Evolutionary conservation across 805 yeast genomes (phyloP), one percentile per base, ranked within the genome.

Genomic region (Metschnikowia borealis): DNA sequence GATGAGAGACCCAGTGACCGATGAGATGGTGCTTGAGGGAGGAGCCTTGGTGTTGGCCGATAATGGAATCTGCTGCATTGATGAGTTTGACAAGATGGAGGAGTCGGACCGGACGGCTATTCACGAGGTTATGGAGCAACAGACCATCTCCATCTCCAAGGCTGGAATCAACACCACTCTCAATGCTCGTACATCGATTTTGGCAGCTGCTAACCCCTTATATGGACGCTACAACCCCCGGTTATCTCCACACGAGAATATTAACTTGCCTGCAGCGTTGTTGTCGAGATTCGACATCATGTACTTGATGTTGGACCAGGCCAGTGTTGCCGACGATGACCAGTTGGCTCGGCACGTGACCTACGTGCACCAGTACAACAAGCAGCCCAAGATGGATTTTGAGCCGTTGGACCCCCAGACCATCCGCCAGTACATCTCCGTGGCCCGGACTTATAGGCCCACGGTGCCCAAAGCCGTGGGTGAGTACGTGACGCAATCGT

Each of bases 111-210:
- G 99, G 63, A 94, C 98, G 0, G 98, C 98, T 1, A 94, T 94
- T 63, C 98, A 92, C 70, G 99, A 92, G 75, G 99, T 94, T 33
- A 94, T 94, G 99, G 99, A 94, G 72, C 99, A 94, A 68, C 99
- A 94, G 70, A 94, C 99, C 2, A 94, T 94, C 52, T 88, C 96
- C 20, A 94, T 94, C 51, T 88, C 97, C 39, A 94, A 94, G 69
- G 99, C 99, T 3, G 99, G 99, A 58, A 94, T 94, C 60, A 88
- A 94, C 55, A 94, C 99, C 8, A 89, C 97, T 2, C 75, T 94
- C 59, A 94, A 94, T 65, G 99, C 99, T 6, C 81, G 99, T 66
- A 82, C 98, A 0, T 91, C 97, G 5, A 88, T 94, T 53, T 71
- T 94, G 55, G 99, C 99, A 0, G 99, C 99, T 31, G 99, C 99